Evolutionary conservation across 305 asterid genomes (phyloP).

Genomic region (Coffea humblotiana): DNA sequence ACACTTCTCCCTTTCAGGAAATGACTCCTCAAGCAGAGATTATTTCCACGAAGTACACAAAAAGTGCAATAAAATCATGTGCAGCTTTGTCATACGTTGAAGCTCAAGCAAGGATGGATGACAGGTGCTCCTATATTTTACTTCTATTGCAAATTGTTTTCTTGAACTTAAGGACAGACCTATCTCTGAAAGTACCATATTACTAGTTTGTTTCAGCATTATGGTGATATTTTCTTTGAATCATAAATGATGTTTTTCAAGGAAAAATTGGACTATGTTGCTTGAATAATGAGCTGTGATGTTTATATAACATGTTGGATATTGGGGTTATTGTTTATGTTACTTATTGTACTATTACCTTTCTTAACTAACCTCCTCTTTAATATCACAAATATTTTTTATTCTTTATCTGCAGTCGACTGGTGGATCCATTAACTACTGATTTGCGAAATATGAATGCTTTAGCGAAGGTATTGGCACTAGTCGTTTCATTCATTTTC

Average conservation of each 20-base stretch:
- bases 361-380: neutral
- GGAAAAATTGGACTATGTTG: neutral
- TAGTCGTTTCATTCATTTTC: neutral
- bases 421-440: slow-evolving; percentile 85
- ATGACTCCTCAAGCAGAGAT: slow-evolving; percentile 95
- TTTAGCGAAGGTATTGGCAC: slow-evolving; percentile 75
- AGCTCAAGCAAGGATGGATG: slow-evolving; percentile 99
- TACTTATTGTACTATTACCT: neutral
- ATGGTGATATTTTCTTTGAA: neutral
- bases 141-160: slow-evolving; percentile 15
- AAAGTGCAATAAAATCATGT: slow-evolving; percentile 86
- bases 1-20: slow-evolving; percentile 50
- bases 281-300: neutral
- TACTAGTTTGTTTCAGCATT: neutral
- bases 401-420: slow-evolving; percentile 58
- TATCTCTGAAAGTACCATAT: neutral
- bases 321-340: slow-evolving; percentile 3
- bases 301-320: neutral
- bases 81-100: slow-evolving; percentile 97
- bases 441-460: slow-evolving; percentile 90
- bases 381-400: neutral
- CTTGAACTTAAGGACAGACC: neutral
- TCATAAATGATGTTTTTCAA: neutral
- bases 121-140: slow-evolving; percentile 53
- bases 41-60: slow-evolving; percentile 77